These are phyloP conservation scores for Colletotrichum chlorophyti DNA, from an alignment of 2,329 filamentous ascomycete species.

Conservation along the genomic window DNA sequence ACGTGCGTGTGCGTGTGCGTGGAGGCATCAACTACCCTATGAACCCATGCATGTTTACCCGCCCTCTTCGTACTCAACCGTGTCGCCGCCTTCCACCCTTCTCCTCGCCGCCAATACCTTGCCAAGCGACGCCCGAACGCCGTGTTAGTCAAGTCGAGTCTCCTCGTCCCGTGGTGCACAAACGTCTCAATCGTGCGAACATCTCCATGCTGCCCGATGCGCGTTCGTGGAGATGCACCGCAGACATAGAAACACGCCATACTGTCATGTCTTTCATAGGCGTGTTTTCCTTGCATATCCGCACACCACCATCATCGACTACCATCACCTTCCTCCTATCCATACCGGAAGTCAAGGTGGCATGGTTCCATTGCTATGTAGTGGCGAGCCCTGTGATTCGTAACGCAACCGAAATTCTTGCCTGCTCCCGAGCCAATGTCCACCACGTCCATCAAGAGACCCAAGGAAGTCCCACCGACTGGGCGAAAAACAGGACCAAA, in stretches of 20 bases:
- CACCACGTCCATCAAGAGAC: neutral
- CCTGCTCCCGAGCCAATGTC: no score
- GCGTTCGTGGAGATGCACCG: neutral
- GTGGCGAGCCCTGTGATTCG: no score
- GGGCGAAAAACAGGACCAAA: neutral
- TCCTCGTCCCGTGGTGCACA: slow-evolving; percentile 7
- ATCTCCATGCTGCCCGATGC: neutral
- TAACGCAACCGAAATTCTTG: no score
- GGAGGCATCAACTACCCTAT: no score
- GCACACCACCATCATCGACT: neutral
- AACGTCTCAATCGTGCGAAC: slow-evolving; percentile 23
- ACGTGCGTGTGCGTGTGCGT: neutral
- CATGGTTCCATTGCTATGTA: slow-evolving; percentile 27
- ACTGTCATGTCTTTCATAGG: neutral
- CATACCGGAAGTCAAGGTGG: slow-evolving; percentile 4
- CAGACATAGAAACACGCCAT: neutral
- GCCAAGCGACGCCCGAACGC: slow-evolving; percentile 9
- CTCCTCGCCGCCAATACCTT: neutral
- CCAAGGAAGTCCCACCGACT: neutral
- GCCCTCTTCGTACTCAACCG: neutral
- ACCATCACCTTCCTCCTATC: neutral
- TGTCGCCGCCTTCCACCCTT: neutral
- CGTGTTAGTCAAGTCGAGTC: slow-evolving; percentile 23
- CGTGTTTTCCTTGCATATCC: no score
- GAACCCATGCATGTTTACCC: neutral